Percentiles rank a stretch among this genome's conserved stretches.
Evolutionary conservation across 2,329 filamentous ascomycete genomes (phyloP).

Genomic region (Cytospora piceae): DNA sequence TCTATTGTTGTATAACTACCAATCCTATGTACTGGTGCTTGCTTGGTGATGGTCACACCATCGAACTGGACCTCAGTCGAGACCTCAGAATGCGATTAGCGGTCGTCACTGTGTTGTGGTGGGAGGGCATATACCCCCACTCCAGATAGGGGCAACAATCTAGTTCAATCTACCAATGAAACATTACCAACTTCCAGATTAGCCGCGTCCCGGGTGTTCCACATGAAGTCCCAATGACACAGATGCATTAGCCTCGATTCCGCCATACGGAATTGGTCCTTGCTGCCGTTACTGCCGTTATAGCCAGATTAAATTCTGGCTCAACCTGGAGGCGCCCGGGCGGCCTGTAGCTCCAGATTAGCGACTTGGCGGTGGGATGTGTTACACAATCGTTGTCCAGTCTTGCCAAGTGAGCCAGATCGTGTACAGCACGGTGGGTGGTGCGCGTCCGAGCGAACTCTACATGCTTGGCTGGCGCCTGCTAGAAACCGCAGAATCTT

Average conservation of each 20-base stretch:
- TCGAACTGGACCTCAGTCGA: neutral
- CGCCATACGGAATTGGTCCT: too few relatives aligned
- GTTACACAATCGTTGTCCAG: neutral
- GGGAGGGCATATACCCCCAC: neutral
- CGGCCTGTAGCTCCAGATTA: neutral
- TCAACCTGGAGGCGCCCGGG: slow-evolving; percentile 1
- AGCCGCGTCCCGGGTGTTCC: neutral
- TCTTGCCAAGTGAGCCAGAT: neutral
- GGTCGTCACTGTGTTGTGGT: neutral
- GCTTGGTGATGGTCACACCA: neutral
- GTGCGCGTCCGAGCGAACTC: neutral
- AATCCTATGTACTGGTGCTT: neutral
- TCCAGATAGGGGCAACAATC: neutral
- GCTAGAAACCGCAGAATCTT: too few relatives aligned
- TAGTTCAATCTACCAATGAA: neutral
- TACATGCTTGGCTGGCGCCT: neutral
- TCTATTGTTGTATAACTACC: neutral
- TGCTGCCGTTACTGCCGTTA: too few relatives aligned
- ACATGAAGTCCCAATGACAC: neutral
- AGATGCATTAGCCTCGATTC: neutral
- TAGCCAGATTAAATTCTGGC: neutral
- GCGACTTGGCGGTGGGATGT: slow-evolving; percentile 9
- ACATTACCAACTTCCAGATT: neutral
- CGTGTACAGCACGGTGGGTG: neutral
- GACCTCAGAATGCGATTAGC: neutral